Evolutionary conservation across 164 flowering plant genomes (phyloP), one percentile per base, ranked within the genome.

Genomic region (Hamamelis virginiana): DNA sequence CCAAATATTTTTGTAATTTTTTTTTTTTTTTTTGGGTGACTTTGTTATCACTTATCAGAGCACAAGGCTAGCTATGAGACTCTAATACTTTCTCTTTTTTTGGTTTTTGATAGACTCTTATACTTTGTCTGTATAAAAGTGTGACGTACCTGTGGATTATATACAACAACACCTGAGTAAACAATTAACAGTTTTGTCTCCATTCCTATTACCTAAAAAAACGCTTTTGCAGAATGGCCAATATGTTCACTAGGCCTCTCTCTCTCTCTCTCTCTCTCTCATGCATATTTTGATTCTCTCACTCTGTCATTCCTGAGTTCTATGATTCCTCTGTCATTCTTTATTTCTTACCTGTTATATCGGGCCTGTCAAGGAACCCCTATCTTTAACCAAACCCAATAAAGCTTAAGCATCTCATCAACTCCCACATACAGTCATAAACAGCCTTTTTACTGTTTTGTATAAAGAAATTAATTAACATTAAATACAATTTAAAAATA

Each of bases 371-470:
- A n/a, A 25, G 38, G 12, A 60, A 56, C 67, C 58, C 69, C 19
- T 28, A 62, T 67, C 85, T 82, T 82, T 84, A 82, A 69, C 83
- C 28, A 74, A 65, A 75, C 77, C 85, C 85, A 68, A 78, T 73
- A 80, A 81, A 81, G 84, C 74, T 73, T 47, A 62, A 70, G 62
- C 71, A 71, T 61, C 68, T 64, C 61, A 50, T 76, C 58, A 68
- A 51, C 73, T 48, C 66, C 28, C 77, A 62, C 27, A 80, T 68
- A 76, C 68, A 65, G 75, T 75, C 77, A 47, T 69, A 81, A 53
- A 80, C 76, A 76, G 78, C 74, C 83, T 80, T 81, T n/a, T 80
- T 78, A 48, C 51, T 68, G 65, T 46, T 21, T 1, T 4, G 12
- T 33, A 62, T 43, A 15, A 41, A 58, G 52, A 43, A 41, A 62